Evolutionary conservation across 495 filamentous ascomycete species (phyloP), one percentile per base, ranked within the genome.

Genomic region (Podospora tetraspora): DNA sequence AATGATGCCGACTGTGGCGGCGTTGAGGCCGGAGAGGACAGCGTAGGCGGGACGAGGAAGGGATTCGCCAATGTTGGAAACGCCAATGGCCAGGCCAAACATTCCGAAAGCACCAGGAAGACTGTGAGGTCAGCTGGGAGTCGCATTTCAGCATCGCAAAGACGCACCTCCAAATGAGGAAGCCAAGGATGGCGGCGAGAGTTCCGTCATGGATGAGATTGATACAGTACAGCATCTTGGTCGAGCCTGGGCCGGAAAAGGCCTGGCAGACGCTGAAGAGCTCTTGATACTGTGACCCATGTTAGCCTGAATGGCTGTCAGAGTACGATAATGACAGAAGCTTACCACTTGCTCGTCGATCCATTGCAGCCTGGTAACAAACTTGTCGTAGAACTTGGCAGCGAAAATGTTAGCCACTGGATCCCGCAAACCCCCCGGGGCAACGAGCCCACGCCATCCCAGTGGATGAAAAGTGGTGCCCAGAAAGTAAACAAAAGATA

Each of bases 161-260:
- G 43, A 52, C 43, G 64, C 72, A 88, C 88, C 84, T 86, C 90
- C 92, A 94, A 3, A 93, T 74, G 9, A 91, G 61, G 68, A 93
- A 91, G 2, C 82, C 86, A 2, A 91, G 63, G 6, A 91, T 24
- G 1, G 88, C 92, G 0, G 86, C 81, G 9, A 86, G 68, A 27
- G 90, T 80, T 0, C 91, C 92, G 30, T 83, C 83, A 66, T 88
- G 87, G 10, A 94, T 83, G 43, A 90, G 73, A 34, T 88, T 87
- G 30, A 94, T 87, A 69, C 88, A 91, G 71, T 91, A 94, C 0
- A 87, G 73, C 89, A 94, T 92, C 78, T 94, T 94, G 23, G 91
- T 93, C 73, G 87, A 90, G 2, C 74, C 92, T 0, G 92, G 92
- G 0, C 92, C 92, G 0, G 90, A 87, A 24, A 94, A 84, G n/a